A percentile compares a stretch with the other conserved stretches of the same genome.
Evolutionary conservation across 352 stramenopile genomes (phyloP).

Genomic region (Phytophthora aleatoria): DNA sequence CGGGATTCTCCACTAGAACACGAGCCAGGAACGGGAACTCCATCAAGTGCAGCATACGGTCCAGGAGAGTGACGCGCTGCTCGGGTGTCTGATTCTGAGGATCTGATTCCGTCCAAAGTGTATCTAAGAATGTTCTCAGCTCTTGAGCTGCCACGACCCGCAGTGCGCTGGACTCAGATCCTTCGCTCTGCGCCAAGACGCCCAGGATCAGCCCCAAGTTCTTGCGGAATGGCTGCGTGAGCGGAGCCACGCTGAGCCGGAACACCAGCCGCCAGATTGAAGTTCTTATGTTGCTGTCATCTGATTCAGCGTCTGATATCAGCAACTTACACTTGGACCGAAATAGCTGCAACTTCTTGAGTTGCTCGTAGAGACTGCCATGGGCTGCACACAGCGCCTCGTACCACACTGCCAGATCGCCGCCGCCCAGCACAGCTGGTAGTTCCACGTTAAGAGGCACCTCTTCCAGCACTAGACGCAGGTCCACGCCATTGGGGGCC

Average conservation of each 20-base stretch:
- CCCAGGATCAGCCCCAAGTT: conserved; percentile 71
- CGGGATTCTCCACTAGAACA: conserved; percentile 42
- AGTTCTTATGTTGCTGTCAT: conserved; percentile 16
- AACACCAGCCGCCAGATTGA: conserved; percentile 64
- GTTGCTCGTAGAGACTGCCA: conserved; percentile 63
- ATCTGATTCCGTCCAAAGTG: conserved; percentile 28
- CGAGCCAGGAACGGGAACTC: conserved; percentile 63
- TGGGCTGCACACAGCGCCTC: conserved; percentile 33
- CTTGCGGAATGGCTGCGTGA: conserved; percentile 57
- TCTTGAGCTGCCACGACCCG: conserved; percentile 40
- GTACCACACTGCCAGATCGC: conserved; percentile 54
- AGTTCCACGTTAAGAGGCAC: conserved; percentile 46
- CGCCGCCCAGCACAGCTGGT: conserved; percentile 34
- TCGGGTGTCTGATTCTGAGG: conserved; percentile 7
- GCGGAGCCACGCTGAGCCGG: conserved; percentile 51
- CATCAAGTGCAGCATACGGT: conserved; percentile 62
- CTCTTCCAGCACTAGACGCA: conserved; percentile 32
- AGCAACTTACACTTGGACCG: conserved; percentile 58
- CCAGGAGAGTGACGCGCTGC: conserved; percentile 44
- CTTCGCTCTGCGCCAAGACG: conserved; percentile 37
- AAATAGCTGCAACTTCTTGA: conserved; percentile 78
- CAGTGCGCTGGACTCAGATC: conserved; percentile 19
- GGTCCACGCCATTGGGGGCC: conserved; percentile 40
- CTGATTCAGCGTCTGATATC: conserved; percentile 30
- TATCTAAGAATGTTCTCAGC: conserved; percentile 42